Evolutionary conservation across 768 basidiomycete genomes (phyloP).

Genomic region (Xanthoconium purpureum): DNA sequence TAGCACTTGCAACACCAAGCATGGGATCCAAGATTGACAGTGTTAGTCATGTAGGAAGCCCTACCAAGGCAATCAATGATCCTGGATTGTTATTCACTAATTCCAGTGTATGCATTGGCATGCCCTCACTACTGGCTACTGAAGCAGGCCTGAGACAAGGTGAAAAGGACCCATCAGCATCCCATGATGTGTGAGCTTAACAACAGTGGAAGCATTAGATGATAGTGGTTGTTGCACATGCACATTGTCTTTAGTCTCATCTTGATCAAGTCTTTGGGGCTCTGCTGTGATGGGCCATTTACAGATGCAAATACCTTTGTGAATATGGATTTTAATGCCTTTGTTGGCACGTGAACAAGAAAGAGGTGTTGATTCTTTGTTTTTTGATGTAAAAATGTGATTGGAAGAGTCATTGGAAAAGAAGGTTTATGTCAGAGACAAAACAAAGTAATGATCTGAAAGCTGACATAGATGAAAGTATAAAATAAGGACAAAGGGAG

Average conservation of each 20-base stretch:
- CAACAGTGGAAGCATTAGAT: conserved; percentile 5
- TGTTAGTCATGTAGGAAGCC: conserved; percentile 34
- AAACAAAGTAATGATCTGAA: conserved; percentile 19
- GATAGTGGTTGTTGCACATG: conserved; percentile 10
- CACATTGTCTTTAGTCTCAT: conserved; percentile 24
- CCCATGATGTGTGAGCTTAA: conserved; percentile 31
- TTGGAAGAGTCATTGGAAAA: conserved; percentile 1
- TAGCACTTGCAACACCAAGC: conserved; percentile 31
- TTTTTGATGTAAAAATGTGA: not conserved
- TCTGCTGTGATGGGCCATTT: conserved; percentile 55
- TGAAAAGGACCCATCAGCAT: conserved; percentile 23
- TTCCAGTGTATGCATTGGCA: conserved; percentile 20
- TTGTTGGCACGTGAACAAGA: conserved; percentile 92
- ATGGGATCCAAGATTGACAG: conserved; percentile 31
- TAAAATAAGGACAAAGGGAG: conserved; percentile 11
- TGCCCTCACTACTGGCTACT: conserved; percentile 10
- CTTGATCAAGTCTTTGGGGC: conserved; percentile 26
- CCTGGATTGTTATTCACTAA: conserved; percentile 9
- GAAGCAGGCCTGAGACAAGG: conserved; percentile 18
- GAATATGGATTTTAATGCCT: conserved; percentile 91
- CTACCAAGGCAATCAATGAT: conserved; percentile 24
- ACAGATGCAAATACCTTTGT: conserved; percentile 85
- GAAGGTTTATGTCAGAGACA: conserved; percentile 5
- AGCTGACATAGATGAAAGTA: conserved; percentile 11
- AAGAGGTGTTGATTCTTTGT: conserved; percentile 77